Base-by-base conservation (phyloP, 108 stramenopile species). In the Seminavis robusta region DNA sequence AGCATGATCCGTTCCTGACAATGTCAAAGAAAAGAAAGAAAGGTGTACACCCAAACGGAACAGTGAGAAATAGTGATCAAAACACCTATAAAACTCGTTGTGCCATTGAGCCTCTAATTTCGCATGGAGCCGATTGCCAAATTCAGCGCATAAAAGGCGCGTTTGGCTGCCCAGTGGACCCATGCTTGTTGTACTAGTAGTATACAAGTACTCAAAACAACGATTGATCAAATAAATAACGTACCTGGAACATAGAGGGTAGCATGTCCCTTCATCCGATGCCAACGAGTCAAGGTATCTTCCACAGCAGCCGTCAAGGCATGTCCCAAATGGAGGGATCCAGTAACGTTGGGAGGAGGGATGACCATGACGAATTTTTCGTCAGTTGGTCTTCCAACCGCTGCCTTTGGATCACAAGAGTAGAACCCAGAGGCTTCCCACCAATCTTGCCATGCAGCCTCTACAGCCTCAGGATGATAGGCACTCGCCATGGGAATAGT, bases 331-430 rank as follows among this genome's bases (percentile, higher is more conserved):
- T 99, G 98, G 56, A 99, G 69, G 26, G 82, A 84, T 19, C 98
- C 98, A 20, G 98, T 99, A 9, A 99, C 97, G 72, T 99, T 98
- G 48, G 98, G 98, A 34, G 98, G 98, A 10, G 97, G 98, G 63
- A 99, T 98, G 50, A 99, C 98, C 92, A 99, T 98, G 74, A 97
- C 84, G 68, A 99, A 99, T 72, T 96, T 96, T 48, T 94, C 94
- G n/a, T 81, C 76, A 16, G 34, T 31, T 13, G 72, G 58, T 58
- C 69, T 66, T 4, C 73, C 80, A 61, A 65, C 63, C 38, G 94
- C 95, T 9, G 23, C 49, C 21, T 67, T 57, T 0, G 91, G 76
- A 70, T 96, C 94, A 55, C 92, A 89, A 32, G 81, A 60, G 76
- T 97, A 98, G 68, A 76, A 98, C 37, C 94, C 95, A 44, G 59